phyloP scores from a whole-genome alignment of 495 filamentous ascomycete genomes.

The Daldinia loculata region DNA sequence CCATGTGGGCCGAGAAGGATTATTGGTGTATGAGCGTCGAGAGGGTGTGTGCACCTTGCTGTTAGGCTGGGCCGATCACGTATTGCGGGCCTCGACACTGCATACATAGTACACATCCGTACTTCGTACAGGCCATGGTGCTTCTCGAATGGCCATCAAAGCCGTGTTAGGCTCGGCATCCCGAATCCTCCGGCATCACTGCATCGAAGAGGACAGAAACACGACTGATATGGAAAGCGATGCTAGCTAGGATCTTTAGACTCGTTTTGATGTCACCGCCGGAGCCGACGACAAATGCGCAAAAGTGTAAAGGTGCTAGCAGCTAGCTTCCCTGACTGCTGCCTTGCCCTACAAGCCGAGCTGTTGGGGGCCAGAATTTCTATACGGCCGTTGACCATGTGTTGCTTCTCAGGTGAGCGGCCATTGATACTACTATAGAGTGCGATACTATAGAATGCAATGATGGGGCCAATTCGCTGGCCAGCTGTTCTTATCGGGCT shows the following conservation, averaged over 20 bases:
- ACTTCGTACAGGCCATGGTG: slow-evolving; percentile 2
- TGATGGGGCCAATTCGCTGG: slow-evolving; percentile 4
- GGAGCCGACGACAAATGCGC: slow-evolving; percentile 15
- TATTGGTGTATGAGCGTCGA: slow-evolving; percentile 31
- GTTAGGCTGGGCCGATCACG: slow-evolving; percentile 22
- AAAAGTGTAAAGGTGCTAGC: neutral
- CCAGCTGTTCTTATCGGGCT: neutral
- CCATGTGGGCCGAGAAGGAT: slow-evolving; percentile 31
- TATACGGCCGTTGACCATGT: slow-evolving; percentile 1
- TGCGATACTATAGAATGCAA: slow-evolving; percentile 4
- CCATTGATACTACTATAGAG: slow-evolving; percentile 2
- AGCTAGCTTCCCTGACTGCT: neutral
- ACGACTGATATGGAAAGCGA: slow-evolving; percentile 8
- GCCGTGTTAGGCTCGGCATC: slow-evolving; percentile 27
- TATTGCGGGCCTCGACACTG: slow-evolving; percentile 3
- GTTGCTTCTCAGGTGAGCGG: slow-evolving; percentile 1
- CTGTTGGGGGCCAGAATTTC: slow-evolving; percentile 7
- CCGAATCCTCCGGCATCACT: slow-evolving; percentile 28
- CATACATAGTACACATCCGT: slow-evolving; percentile 8
- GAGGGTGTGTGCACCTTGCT: slow-evolving; percentile 14
- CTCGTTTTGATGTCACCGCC: slow-evolving; percentile 16
- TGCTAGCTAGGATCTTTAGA: neutral
- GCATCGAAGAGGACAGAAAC: slow-evolving; percentile 6
- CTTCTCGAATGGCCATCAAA: slow-evolving; percentile 1
- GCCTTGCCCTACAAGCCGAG: neutral